Evolutionary conservation across 495 filamentous ascomycete genomes (phyloP).

Genomic region (Trichoderma reesei): DNA sequence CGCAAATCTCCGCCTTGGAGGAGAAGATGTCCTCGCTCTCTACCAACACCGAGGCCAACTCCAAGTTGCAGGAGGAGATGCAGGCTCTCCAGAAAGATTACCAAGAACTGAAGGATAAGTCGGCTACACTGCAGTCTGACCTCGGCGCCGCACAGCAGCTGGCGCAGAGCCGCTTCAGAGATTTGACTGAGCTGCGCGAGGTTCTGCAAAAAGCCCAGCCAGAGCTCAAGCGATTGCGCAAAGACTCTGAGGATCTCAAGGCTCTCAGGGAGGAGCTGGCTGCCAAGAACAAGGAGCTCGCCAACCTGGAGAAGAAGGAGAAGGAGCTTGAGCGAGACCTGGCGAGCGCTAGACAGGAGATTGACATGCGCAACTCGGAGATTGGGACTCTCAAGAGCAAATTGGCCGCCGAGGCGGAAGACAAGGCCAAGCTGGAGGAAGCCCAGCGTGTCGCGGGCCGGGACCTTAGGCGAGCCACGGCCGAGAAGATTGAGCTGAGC

Average conservation of each 20-base stretch:
- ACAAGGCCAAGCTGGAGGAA: constrained; percentile 67
- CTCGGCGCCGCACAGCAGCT: constrained; percentile 77
- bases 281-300: constrained; percentile 57
- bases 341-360: constrained; percentile 52
- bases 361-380: constrained; percentile 65
- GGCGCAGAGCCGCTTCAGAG: constrained; percentile 77
- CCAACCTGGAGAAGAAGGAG: constrained; percentile 65
- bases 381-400: constrained; percentile 66
- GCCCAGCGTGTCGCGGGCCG: constrained; percentile 56
- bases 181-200: constrained; percentile 67
- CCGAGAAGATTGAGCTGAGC: constrained; percentile 64
- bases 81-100: constrained; percentile 58
- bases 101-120: constrained; percentile 62
- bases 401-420: constrained; percentile 61
- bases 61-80: constrained; percentile 48
- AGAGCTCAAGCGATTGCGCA: constrained; percentile 64
- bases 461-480: constrained; percentile 64
- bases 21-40: constrained; percentile 40
- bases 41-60: constrained; percentile 23
- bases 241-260: constrained; percentile 65
- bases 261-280: constrained; percentile 60
- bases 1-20: constrained; percentile 55
- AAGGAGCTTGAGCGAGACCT: constrained; percentile 71
- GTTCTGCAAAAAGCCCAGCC: constrained; percentile 77
- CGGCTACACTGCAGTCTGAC: constrained; percentile 66